These are phyloP conservation scores for Entonaema liquescens DNA, from an alignment of 495 filamentous ascomycete species.

Conservation along the genomic window DNA sequence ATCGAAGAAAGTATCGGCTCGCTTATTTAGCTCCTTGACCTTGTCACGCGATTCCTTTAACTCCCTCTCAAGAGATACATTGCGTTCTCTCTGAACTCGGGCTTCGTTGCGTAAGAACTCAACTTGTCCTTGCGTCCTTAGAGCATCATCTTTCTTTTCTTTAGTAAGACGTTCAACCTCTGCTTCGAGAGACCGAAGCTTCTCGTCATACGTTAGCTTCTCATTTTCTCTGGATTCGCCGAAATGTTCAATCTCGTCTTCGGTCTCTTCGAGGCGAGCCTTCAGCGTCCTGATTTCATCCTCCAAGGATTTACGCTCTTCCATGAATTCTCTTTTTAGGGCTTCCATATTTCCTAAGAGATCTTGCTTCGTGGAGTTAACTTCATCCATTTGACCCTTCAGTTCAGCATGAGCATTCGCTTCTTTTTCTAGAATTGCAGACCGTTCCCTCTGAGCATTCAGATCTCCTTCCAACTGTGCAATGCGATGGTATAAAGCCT, in stretches of 20 bases:
- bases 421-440: constrained; percentile 66
- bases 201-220: constrained; percentile 71
- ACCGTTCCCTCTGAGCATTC: constrained; percentile 60
- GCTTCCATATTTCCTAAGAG: constrained; percentile 94
- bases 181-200: constrained; percentile 70
- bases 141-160: constrained; percentile 64
- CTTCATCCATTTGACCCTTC: constrained; percentile 78
- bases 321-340: constrained; percentile 84
- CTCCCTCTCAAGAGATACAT: constrained; percentile 62
- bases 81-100: constrained; percentile 62
- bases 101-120: constrained; percentile 65
- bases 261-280: constrained; percentile 79
- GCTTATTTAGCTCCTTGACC: constrained; percentile 57
- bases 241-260: constrained; percentile 87
- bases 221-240: constrained; percentile 86
- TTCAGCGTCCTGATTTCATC: constrained; percentile 78
- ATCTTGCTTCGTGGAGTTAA: constrained; percentile 90
- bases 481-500: constrained; percentile 63
- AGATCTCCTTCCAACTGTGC: constrained; percentile 86
- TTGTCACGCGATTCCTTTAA: constrained; percentile 63
- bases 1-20: constrained; percentile 59
- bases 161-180: constrained; percentile 71
- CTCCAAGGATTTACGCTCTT: constrained; percentile 82
- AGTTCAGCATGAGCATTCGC: constrained; percentile 65
- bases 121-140: constrained; percentile 64